A percentile compares a stretch with the other conserved stretches of the same genome.
These are phyloP conservation scores for Tetradesmus lagerheimii DNA, from an alignment of 139 green algal species.

Conservation along the genomic window DNA sequence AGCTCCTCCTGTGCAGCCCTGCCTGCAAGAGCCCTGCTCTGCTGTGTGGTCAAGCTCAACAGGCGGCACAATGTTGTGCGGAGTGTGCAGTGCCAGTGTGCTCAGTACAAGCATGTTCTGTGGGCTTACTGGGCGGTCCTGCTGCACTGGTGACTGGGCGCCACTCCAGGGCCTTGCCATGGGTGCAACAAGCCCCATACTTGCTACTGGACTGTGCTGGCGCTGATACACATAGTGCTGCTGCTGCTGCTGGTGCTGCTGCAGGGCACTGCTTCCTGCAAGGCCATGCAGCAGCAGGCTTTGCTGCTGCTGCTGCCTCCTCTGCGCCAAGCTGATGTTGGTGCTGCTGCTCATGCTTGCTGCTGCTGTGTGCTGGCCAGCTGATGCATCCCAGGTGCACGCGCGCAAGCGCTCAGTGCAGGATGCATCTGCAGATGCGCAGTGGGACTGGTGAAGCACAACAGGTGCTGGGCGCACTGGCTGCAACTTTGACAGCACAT, in stretches of 20 bases:
- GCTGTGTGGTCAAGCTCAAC: not conserved
- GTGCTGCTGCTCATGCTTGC: no score
- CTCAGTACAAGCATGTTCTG: slow-evolving; percentile 27
- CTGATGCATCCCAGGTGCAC: not conserved
- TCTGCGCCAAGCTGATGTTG: not conserved
- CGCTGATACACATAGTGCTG: not conserved
- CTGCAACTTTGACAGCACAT: slow-evolving; percentile 21
- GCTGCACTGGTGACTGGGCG: not conserved
- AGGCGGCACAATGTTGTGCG: slow-evolving; percentile 22
- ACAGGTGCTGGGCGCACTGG: slow-evolving; percentile 10
- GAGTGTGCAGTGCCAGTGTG: not conserved
- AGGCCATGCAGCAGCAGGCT: slow-evolving; percentile 5
- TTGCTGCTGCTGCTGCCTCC: not conserved
- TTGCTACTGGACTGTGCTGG: not conserved
- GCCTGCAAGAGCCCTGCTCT: not conserved
- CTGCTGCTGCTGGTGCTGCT: not conserved
- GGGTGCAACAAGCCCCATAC: not conserved
- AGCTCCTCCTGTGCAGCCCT: not conserved
- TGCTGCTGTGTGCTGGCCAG: not conserved
- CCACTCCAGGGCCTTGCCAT: slow-evolving; percentile 1
- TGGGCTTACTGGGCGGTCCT: slow-evolving; percentile 5
- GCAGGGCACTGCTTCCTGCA: not conserved
- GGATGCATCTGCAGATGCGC: not conserved
- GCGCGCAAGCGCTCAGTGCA: not conserved
- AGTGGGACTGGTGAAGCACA: not conserved